phyloP scores from a whole-genome alignment of 2,329 filamentous ascomycete genomes.

The Torrubiellomyces zombiae region DNA sequence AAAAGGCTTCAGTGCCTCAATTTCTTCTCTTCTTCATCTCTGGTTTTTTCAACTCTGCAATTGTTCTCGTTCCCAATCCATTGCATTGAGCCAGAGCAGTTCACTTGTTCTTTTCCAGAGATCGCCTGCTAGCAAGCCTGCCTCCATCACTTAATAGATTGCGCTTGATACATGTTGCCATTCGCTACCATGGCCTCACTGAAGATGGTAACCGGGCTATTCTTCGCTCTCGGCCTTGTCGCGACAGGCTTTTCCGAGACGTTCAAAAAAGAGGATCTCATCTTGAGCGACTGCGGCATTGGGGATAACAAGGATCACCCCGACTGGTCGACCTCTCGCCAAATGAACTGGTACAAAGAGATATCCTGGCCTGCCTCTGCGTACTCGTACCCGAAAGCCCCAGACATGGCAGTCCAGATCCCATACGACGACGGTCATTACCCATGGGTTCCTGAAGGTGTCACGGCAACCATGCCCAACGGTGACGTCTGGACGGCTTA shows the following conservation, averaged over 20 bases:
- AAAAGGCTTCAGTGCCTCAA: no score
- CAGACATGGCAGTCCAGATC: conserved; percentile 22
- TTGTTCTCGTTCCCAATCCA: background rate
- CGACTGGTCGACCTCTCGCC: conserved; percentile 25
- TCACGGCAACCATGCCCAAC: conserved; percentile 20
- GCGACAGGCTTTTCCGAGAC: conserved; percentile 9
- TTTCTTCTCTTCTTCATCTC: conserved; percentile 1
- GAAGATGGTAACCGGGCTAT: conserved; percentile 9
- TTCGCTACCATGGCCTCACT: conserved; percentile 9
- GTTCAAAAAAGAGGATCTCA: conserved; percentile 18
- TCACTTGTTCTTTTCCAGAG: background rate
- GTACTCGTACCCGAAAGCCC: conserved; percentile 17
- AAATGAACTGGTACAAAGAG: conserved; percentile 26
- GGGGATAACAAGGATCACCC: conserved; percentile 22
- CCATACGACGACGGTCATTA: conserved; percentile 21
- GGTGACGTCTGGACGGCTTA: conserved; percentile 24
- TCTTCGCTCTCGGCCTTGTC: conserved; percentile 10
- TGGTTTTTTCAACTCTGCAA: background rate
- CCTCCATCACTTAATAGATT: no score
- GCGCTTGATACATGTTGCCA: no score
- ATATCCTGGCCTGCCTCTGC: conserved; percentile 19
- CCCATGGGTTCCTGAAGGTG: conserved; percentile 20
- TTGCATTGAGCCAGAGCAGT: no score
- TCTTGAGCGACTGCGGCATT: conserved; percentile 25
- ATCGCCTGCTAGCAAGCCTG: background rate